Percentiles rank a stretch among this genome's conserved stretches.
phyloP scores from a whole-genome alignment of 2,329 filamentous ascomycete genomes.

The Ophiocordyceps australis region DNA sequence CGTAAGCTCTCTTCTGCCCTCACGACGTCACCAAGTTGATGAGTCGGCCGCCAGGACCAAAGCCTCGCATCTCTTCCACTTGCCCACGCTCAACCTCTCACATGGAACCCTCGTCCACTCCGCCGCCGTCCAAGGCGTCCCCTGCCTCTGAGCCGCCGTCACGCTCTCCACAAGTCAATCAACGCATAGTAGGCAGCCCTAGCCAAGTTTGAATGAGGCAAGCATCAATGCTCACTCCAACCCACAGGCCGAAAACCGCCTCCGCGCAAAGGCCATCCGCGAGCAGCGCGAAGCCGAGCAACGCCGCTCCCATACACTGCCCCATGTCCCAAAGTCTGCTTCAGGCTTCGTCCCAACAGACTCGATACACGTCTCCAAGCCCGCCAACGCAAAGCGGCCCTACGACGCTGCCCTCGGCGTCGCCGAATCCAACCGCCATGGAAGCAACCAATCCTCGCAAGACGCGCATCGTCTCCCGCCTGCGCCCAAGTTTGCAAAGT shows the following conservation, averaged over 20 bases:
- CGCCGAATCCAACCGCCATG: slow-evolving; percentile 51
- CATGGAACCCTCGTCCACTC: too few relatives aligned
- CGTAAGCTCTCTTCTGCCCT: too few relatives aligned
- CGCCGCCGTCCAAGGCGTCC: too few relatives aligned
- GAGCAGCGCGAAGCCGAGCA: slow-evolving; percentile 51
- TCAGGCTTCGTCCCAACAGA: slow-evolving; percentile 57
- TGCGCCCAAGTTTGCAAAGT: slow-evolving; percentile 78
- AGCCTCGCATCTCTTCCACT: too few relatives aligned
- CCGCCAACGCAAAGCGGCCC: slow-evolving; percentile 44
- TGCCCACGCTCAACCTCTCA: too few relatives aligned
- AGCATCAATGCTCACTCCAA: too few relatives aligned
- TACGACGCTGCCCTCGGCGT: slow-evolving; percentile 25
- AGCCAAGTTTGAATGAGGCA: too few relatives aligned
- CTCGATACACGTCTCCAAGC: slow-evolving; percentile 34
- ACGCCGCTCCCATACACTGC: slow-evolving; percentile 21
- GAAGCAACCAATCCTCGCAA: slow-evolving; percentile 27
- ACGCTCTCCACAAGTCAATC: too few relatives aligned
- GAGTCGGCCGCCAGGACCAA: too few relatives aligned
- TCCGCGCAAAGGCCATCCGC: slow-evolving; percentile 75
- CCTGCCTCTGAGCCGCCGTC: too few relatives aligned
- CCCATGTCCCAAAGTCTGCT: slow-evolving; percentile 27
- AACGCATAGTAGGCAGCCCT: too few relatives aligned
- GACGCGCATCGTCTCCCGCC: slow-evolving; percentile 44
- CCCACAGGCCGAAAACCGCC: slow-evolving; percentile 76
- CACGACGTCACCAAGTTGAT: too few relatives aligned